A percentile compares a stretch with the other conserved stretches of the same genome.
These are phyloP conservation scores for Mycosarcoma maydis DNA, from an alignment of 1,284 basidiomycete species.

Conservation along the genomic window DNA sequence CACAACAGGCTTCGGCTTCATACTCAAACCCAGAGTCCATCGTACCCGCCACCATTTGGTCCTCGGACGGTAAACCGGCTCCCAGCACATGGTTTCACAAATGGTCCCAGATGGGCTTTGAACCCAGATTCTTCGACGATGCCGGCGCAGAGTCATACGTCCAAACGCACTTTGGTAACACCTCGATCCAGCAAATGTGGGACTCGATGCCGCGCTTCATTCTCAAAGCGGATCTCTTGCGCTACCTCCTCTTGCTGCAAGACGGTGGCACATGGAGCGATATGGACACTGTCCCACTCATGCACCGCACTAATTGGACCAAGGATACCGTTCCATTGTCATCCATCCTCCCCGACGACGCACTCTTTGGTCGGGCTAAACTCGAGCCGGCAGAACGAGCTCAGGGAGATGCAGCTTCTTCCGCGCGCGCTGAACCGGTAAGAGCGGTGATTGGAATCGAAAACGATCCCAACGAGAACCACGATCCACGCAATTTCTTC, in stretches of 20 bases:
- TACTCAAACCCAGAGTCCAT: conserved; percentile 12
- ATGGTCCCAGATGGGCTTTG: conserved; percentile 45
- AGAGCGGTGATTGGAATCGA: conserved; percentile 49
- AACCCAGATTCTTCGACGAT: conserved; percentile 50
- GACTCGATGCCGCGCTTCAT: conserved; percentile 45
- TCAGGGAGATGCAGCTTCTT: background rate
- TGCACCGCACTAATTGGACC: conserved; percentile 40
- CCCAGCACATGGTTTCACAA: conserved; percentile 30
- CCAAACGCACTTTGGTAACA: conserved; percentile 26
- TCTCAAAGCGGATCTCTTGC: conserved; percentile 49
- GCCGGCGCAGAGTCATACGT: conserved; percentile 40
- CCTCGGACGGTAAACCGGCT: conserved; percentile 43
- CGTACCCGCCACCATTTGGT: conserved; percentile 41
- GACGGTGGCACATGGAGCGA: conserved; percentile 53
- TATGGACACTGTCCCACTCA: conserved; percentile 51
- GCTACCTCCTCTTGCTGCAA: conserved; percentile 46
- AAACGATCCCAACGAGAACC: conserved; percentile 37
- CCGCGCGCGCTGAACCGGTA: conserved; percentile 16
- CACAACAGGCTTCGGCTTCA: background rate
- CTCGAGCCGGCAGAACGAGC: background rate
- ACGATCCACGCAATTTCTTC: conserved; percentile 27
- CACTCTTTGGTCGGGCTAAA: conserved; percentile 21
- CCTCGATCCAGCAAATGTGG: conserved; percentile 41
- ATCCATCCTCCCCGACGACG: conserved; percentile 15
- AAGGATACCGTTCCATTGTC: conserved; percentile 35